Base-by-base conservation (phyloP, 495 filamentous ascomycete species). In the Penicillium egyptiacum region DNA sequence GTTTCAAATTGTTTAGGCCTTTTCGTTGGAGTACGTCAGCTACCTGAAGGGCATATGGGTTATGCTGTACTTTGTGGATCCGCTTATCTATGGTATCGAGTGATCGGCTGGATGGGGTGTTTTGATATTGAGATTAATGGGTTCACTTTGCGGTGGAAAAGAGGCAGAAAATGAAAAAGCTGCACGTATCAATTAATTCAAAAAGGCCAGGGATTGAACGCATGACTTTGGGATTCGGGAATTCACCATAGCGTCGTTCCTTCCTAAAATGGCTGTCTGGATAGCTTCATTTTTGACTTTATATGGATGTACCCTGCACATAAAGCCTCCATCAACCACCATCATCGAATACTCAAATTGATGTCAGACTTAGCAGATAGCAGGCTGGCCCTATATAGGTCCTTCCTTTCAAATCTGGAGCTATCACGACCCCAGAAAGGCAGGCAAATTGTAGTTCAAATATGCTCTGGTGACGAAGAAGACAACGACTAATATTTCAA, bases 221-320 rank as follows among this genome's bases (percentile, higher is more conserved):
- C n/a, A 7, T 39, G 35, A 17, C 16, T 39, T 17, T 39, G n/a
- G 2, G n/a, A 17, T 17, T 39, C 7, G 26, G 26, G 26, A n/a
- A n/a, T 7, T 39, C n/a, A 39, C n/a, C n/a, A 3, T n/a, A 5
- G 28, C 2, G 23, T 46, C 23, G 6, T 4, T 26, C 43, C 23
- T 46, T 46, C 43, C 43, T 0, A 46, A 46, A 46, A 46, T 46
- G 43, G 43, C 5, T n/a, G 43, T 46, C 25, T 46, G 43, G 6
- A 46, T 46, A 26, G 14, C 43, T 8, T 46, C 43, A 46, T n/a
- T 26, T 26, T 28, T n/a, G 43, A 9, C 43, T 46, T 8, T 3
- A 46, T 16, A 17, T 26, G 16, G 0, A 46, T 46, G 43, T 46
- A 46, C 23, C 43, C 43, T 7, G 7, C 12, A 5, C 6, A 16